These are phyloP conservation scores for Cladosporium phlei DNA, from an alignment of 2,329 filamentous ascomycete species.

Conservation along the genomic window DNA sequence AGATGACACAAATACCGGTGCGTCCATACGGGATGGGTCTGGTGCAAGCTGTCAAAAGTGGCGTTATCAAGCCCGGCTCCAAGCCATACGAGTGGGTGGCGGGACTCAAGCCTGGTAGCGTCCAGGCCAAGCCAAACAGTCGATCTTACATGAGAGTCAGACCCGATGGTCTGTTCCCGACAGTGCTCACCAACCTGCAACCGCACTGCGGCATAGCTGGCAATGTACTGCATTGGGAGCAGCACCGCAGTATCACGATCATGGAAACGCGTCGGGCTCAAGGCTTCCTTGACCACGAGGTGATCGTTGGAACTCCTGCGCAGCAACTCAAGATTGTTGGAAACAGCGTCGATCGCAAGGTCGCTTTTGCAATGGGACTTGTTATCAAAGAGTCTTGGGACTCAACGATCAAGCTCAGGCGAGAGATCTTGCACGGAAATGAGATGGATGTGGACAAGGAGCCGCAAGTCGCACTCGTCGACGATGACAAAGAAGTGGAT, in stretches of 20 bases:
- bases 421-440: background rate
- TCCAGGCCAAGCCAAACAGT: constrained; percentile 17
- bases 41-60: constrained; percentile 25
- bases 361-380: constrained; percentile 63
- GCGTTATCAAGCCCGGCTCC: constrained; percentile 25
- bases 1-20: constrained; percentile 57
- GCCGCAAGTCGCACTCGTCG: background rate
- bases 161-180: constrained; percentile 54
- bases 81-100: constrained; percentile 21
- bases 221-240: constrained; percentile 58
- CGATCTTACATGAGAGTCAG: constrained; percentile 49
- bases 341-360: constrained; percentile 68
- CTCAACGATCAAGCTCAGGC: background rate
- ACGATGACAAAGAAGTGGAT: background rate
- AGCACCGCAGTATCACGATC: constrained; percentile 58
- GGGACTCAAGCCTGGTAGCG: constrained; percentile 16
- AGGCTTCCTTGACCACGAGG: constrained; percentile 64
- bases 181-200: constrained; percentile 54
- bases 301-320: constrained; percentile 55
- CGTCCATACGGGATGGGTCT: constrained; percentile 39
- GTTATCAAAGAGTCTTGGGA: constrained; percentile 56
- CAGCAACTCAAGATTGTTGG: constrained; percentile 66
- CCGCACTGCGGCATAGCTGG: constrained; percentile 55
- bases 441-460: too few relatives aligned
- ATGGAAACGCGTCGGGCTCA: constrained; percentile 66